Base-by-base conservation (phyloP, 257 asterid species). In the Lycium ferocissimum region DNA sequence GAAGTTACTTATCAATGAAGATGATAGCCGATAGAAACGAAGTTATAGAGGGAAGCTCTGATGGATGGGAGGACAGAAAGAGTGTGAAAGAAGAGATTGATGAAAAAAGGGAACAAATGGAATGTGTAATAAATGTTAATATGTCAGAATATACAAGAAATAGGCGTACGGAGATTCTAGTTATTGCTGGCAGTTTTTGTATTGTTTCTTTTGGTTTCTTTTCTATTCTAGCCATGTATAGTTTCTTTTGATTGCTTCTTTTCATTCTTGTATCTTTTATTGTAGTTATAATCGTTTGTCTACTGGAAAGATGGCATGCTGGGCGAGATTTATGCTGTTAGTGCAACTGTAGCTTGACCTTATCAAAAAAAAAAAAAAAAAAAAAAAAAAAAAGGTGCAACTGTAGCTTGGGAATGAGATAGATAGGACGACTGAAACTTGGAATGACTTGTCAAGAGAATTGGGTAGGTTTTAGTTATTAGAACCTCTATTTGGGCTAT, bases 1-100 rank as follows among this genome's bases (percentile, higher is more conserved):
- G 58, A 73, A 47, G n/a, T 45, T 22, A 73, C 40, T 1, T 20
- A 9, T 2, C 40, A 47, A 47, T n/a, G 59, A 45, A 20, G 80
- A 73, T 20, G 80, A 49, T 73, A 45, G 35, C 18, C 37, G 40
- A 49, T 73, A 47, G 5, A 13, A 22, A 49, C 12, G 45, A 26
- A 75, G 51, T 40, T 37, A 69, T 67, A 7, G 43, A 49, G 62
- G 45, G n/a, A 22, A 22, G 11, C 47, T 73, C 12, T 5, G 45
- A 49, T 49, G 62, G 43, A 75, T 49, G 81, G 37, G 62, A 49
- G 62, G 45, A 75, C 62, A 75, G 43, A 13, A 22, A 13, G 35
- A 49, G 62, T 75, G 61, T 73, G 81, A 73, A 73, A 73, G 56
- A 47, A 47, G 20, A 22, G 61, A 47, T 47, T 73, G 61, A 73